A percentile compares a stretch with the other conserved stretches of the same genome.
Evolutionary conservation across 306 rosid species (phyloP).

Genomic region (Ormosia semicastrata): DNA sequence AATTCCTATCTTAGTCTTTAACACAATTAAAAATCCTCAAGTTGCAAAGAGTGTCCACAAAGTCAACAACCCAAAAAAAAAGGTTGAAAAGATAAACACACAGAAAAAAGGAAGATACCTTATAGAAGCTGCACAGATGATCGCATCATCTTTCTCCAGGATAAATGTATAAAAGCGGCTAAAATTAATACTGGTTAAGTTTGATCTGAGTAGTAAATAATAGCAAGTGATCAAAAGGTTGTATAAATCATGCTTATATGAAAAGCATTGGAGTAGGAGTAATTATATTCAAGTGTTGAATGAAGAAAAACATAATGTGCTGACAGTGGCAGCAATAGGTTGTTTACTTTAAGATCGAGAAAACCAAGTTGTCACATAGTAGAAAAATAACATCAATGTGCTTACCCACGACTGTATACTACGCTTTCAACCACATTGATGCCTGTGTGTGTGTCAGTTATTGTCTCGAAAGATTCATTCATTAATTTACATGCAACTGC

Average conservation of each 20-base stretch:
- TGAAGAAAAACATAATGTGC: background rate
- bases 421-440: conserved; percentile 32
- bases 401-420: conserved; percentile 36
- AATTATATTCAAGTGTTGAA: background rate
- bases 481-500: conserved; percentile 26
- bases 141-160: conserved; percentile 39
- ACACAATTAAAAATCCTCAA: background rate
- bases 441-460: conserved; percentile 24
- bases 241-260: background rate
- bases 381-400: background rate
- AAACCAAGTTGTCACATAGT: background rate
- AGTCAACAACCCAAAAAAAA: background rate
- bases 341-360: background rate
- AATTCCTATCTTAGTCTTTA: background rate
- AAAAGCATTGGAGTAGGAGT: background rate
- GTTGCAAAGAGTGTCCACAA: background rate
- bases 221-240: background rate
- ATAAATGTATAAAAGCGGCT: conserved; percentile 34
- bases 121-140: conserved; percentile 38
- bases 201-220: conserved; percentile 18
- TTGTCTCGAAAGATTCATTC: conserved; percentile 27
- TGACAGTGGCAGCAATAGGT: background rate
- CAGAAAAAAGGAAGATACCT: conserved; percentile 25
- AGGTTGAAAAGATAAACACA: too few relatives aligned
- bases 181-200: conserved; percentile 34